Evolutionary conservation across 805 yeast genomes (phyloP), one percentile per base, ranked within the genome.

Genomic region (Sungouiella thailandica): DNA sequence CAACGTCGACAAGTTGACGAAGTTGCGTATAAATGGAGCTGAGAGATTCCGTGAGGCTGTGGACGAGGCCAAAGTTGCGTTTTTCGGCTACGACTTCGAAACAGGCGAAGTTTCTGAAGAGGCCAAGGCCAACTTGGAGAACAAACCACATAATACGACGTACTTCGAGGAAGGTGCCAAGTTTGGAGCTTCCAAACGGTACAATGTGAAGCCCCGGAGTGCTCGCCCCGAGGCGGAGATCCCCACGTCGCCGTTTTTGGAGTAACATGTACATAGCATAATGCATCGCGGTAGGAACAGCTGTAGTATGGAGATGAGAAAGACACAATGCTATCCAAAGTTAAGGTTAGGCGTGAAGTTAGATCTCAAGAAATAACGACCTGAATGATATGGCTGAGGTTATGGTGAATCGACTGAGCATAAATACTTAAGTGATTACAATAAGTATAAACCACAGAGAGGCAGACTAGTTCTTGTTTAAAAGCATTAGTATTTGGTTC

Each of bases 31-130:
- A n/a, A 61, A 73, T 38, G 85, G 85, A 7, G 62, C 68, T 30
- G 60, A 55, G 22, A 59, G 62, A 34, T 84, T 87, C 53, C 59
- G 72, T 30, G 67, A 69, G 3, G 74, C 80, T 8, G 93, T 85
- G n/a, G 82, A 76, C 31, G 58, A 56, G 17, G 57, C 62, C 34
- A 66, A 66, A 36, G 41, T 23, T 13, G 58, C 53, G 19, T 66
- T 66, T 34, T 66, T 65, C 51, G 49, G 52, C 25, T 55, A 47
- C 29, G 58, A 66, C 33, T 49, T 58, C 2, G 65, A 55, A 34
- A 43, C 56, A 7, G 47, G 49, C 11, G 46, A 49, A 25, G 46
- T 61, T 8, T 53, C 50, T 32, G 48, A 41, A 14, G 46, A 39
- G 6, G 49, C 52, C 17, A 41, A 44, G 34, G 44, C 49, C 26